phyloP scores from a whole-genome alignment of 2,329 filamentous ascomycete species.

The Alternaria consortialis region DNA sequence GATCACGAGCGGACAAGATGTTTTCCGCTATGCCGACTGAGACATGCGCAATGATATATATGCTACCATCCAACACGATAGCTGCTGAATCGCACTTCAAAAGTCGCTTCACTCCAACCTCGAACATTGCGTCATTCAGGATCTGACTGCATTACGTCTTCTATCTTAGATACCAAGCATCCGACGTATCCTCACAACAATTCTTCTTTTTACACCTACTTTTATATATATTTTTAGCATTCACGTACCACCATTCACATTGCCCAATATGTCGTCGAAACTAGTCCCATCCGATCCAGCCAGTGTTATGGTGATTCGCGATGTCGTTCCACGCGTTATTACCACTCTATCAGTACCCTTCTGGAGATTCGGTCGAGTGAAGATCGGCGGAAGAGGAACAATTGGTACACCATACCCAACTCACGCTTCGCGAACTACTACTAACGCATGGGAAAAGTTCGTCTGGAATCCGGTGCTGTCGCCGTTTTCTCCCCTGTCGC shows the following conservation, averaged over 20 bases:
- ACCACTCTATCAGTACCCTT: conserved; percentile 86
- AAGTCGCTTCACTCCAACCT: conserved; percentile 18
- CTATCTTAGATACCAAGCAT: conserved; percentile 18
- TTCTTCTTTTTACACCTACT: not conserved
- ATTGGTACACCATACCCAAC: conserved; percentile 65
- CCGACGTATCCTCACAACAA: not conserved
- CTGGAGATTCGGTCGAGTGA: conserved; percentile 77
- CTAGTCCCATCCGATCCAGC: conserved; percentile 70
- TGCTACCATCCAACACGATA: not conserved
- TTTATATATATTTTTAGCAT: not conserved
- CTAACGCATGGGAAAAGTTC: conserved; percentile 63
- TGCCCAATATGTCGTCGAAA: conserved; percentile 47
- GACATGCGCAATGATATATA: conserved; percentile 10
- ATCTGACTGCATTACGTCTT: conserved; percentile 34
- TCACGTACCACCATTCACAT: not conserved
- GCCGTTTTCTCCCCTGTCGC: conserved; percentile 93
- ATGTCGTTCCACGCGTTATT: conserved; percentile 76
- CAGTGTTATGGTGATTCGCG: conserved; percentile 88
- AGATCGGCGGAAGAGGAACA: conserved; percentile 87
- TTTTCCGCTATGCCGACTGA: conserved; percentile 21
- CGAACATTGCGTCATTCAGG: conserved; percentile 34
- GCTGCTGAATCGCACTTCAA: conserved; percentile 7
- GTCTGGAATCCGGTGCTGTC: conserved; percentile 77
- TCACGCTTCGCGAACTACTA: not conserved
- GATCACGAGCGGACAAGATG: not conserved